Percentiles rank a stretch among this genome's conserved stretches.
Evolutionary conservation across 345 rosid species (phyloP).

Genomic region (Citrus trifoliata): DNA sequence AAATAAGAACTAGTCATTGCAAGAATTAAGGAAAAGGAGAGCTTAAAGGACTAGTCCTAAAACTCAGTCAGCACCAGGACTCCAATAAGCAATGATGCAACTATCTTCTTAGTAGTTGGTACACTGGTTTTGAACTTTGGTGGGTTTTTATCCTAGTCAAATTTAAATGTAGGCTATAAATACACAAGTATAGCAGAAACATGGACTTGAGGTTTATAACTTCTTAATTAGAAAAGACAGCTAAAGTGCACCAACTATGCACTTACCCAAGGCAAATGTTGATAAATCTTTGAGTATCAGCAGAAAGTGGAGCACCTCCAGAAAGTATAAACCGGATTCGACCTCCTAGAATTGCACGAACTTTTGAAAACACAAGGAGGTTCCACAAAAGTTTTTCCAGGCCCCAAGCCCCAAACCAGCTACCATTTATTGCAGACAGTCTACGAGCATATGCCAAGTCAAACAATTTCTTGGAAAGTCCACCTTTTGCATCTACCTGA

Average conservation of each 20-base stretch:
- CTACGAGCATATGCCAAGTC: conserved; percentile 91
- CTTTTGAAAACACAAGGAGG: conserved; percentile 79
- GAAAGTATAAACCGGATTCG: conserved; percentile 88
- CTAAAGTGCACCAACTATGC: conserved; percentile 17
- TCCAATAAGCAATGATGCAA: not conserved
- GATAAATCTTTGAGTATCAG: conserved; percentile 97
- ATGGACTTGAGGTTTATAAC: not conserved
- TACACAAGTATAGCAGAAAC: not conserved
- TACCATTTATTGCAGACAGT: conserved; percentile 88
- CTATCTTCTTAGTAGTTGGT: not conserved
- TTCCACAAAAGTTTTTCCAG: conserved; percentile 81
- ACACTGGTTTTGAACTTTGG: not conserved
- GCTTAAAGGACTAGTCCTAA: not conserved
- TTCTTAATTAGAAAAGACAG: conserved; percentile 5
- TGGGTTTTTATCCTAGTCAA: not conserved
- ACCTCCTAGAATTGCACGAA: conserved; percentile 87
- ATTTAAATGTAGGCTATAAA: not conserved
- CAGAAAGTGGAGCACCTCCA: conserved; percentile 98
- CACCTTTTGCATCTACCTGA: conserved; percentile 90
- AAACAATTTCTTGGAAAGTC: conserved; percentile 70
- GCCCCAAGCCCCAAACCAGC: conserved; percentile 98
- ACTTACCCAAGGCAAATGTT: conserved; percentile 95
- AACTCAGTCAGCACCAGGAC: not conserved
- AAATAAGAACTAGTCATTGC: not conserved
- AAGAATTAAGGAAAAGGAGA: not conserved